Conservation (phyloP, 495 filamentous ascomycete genomes). For the Neurospora sp. region DNA sequence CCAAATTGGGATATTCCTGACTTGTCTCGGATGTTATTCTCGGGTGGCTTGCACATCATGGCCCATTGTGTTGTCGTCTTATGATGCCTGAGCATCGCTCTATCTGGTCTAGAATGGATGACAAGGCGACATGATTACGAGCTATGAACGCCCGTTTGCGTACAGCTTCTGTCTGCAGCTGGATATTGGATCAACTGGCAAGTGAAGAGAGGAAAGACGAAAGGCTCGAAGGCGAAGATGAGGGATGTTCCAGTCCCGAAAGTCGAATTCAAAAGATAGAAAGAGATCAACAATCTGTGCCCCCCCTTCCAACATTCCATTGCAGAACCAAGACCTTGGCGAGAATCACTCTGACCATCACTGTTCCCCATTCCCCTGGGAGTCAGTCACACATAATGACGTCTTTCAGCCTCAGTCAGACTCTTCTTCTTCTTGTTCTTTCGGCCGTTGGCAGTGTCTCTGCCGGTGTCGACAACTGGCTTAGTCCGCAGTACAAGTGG, state of each 20-base stretch:
- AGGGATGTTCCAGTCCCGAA: too few species aligned
- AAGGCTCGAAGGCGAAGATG: not conserved
- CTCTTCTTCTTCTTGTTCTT: not conserved
- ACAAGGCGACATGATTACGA: not conserved
- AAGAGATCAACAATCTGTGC: not conserved
- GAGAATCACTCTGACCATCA: not conserved
- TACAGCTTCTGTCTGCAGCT: not conserved
- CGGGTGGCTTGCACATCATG: not conserved
- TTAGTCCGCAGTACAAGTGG: constrained; percentile 26
- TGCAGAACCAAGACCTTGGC: not conserved
- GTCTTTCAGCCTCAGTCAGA: not conserved
- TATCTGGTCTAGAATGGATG: not conserved
- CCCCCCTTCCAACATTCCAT: not conserved
- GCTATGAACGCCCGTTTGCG: not conserved
- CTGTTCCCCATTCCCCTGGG: not conserved
- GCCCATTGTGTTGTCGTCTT: not conserved
- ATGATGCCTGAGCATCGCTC: not conserved
- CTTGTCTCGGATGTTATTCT: not conserved
- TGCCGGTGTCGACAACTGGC: constrained; percentile 10
- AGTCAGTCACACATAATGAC: not conserved
- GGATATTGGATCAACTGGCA: not conserved
- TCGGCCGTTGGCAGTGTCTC: not conserved
- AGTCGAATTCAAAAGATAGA: not conserved
- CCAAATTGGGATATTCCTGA: not conserved
- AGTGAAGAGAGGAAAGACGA: not conserved